A percentile compares a stretch with the other conserved stretches of the same genome.
Conservation (phyloP, 2,329 filamentous ascomycete genomes). For the Xylaria sp. region DNA sequence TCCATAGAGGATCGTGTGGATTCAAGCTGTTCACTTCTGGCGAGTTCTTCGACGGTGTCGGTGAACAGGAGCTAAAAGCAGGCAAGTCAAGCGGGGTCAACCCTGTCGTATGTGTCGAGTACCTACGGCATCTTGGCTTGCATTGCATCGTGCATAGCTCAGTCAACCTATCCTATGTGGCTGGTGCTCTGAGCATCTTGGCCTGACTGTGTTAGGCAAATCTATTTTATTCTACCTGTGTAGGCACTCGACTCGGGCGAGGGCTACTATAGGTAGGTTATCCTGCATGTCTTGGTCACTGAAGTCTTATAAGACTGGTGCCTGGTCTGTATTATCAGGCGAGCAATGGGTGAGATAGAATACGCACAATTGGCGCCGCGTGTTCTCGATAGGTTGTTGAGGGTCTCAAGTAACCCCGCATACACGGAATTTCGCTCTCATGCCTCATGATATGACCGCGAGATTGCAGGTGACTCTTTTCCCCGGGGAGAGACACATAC, state of each 20-base stretch:
- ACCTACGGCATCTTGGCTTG: slow-evolving; percentile 6
- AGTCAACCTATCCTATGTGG: neutral
- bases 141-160: slow-evolving; percentile 1
- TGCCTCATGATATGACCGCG: slow-evolving; percentile 4
- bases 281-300: neutral
- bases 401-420: slow-evolving; percentile 9
- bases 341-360: too few relatives aligned
- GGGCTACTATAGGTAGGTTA: neutral
- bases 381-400: neutral
- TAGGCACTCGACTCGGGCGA: neutral
- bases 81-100: slow-evolving; percentile 3
- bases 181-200: neutral
- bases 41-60: neutral
- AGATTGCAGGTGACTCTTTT: slow-evolving; percentile 5
- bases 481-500: neutral
- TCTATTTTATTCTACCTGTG: neutral
- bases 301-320: neutral
- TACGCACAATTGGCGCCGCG: neutral
- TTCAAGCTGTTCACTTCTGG: neutral
- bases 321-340: too few relatives aligned
- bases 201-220: neutral
- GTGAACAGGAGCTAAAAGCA: neutral
- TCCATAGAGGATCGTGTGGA: neutral
- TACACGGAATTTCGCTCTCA: slow-evolving; percentile 2
- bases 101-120: slow-evolving; percentile 3